These are phyloP conservation scores for Ceratonia siliqua DNA, from an alignment of 306 rosid species.

Conservation along the genomic window DNA sequence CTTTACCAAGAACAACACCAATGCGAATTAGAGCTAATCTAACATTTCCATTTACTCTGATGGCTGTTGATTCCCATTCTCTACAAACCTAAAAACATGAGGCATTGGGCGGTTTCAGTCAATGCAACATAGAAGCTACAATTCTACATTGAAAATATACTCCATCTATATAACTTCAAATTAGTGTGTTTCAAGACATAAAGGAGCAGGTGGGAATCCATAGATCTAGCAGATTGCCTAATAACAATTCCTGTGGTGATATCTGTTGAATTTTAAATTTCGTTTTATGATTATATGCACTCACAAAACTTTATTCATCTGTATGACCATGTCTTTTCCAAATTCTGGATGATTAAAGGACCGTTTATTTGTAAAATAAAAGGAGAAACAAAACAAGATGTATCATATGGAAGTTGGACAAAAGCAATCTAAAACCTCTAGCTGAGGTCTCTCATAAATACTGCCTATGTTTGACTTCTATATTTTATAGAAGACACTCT, in stretches of 20 bases:
- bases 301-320: not conserved
- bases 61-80: constrained; percentile 94
- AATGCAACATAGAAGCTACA: constrained; percentile 13
- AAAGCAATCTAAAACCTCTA: not conserved
- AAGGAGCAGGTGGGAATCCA: not conserved
- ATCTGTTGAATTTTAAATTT: not conserved
- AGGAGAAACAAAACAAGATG: not conserved
- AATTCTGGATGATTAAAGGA: not conserved
- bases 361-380: not conserved
- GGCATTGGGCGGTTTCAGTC: constrained; percentile 1
- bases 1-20: constrained; percentile 98
- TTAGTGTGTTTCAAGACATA: not conserved
- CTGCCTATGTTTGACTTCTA: not conserved
- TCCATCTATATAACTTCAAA: not conserved
- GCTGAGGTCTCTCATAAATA: not conserved
- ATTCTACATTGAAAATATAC: not conserved
- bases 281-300: not conserved
- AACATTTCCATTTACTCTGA: constrained; percentile 67
- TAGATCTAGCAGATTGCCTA: not conserved
- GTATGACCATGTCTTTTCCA: not conserved
- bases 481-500: not conserved
- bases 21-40: constrained; percentile 84
- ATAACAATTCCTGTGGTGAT: not conserved
- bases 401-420: not conserved
- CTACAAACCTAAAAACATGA: constrained; percentile 88